A percentile compares a stretch with the other conserved stretches of the same genome.
Evolutionary conservation across 257 asterid species (phyloP).

Genomic region (Gardenia jasminoides): DNA sequence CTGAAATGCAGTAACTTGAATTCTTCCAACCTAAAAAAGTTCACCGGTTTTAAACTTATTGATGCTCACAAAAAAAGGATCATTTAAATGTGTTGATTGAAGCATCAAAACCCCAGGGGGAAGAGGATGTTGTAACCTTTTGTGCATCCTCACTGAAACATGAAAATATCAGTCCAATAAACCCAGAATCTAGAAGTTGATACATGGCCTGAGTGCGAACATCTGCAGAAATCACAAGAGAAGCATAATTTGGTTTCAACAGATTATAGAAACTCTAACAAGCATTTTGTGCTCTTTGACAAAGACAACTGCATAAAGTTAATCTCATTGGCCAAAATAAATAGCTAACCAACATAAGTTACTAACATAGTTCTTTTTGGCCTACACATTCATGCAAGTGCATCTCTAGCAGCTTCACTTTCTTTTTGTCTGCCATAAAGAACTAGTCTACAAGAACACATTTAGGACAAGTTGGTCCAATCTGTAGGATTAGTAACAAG

Average conservation of each 20-base stretch:
- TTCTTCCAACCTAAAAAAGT: slow-evolving; percentile 80
- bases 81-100: slow-evolving; percentile 8
- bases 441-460: not conserved
- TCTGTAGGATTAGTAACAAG: not conserved
- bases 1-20: slow-evolving; percentile 94
- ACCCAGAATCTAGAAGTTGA: slow-evolving; percentile 97
- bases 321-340: not conserved
- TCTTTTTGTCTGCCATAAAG: not conserved
- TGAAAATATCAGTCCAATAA: slow-evolving; percentile 95
- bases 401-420: not conserved
- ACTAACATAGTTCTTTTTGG: not conserved
- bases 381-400: not conserved
- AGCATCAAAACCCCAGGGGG: slow-evolving; percentile 3
- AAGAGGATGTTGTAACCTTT: slow-evolving; percentile 55
- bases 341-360: not conserved
- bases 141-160: slow-evolving; percentile 99
- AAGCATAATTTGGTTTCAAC: not conserved
- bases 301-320: no score
- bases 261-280: not conserved
- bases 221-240: slow-evolving; percentile 54
- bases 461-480: not conserved
- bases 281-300: no score
- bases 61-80: slow-evolving; percentile 29
- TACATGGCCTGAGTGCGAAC: slow-evolving; percentile 98
- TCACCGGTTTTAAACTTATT: slow-evolving; percentile 17